These are phyloP conservation scores for Avena sativa DNA, from an alignment of 176 grass and related monocot species.

Conservation along the genomic window DNA sequence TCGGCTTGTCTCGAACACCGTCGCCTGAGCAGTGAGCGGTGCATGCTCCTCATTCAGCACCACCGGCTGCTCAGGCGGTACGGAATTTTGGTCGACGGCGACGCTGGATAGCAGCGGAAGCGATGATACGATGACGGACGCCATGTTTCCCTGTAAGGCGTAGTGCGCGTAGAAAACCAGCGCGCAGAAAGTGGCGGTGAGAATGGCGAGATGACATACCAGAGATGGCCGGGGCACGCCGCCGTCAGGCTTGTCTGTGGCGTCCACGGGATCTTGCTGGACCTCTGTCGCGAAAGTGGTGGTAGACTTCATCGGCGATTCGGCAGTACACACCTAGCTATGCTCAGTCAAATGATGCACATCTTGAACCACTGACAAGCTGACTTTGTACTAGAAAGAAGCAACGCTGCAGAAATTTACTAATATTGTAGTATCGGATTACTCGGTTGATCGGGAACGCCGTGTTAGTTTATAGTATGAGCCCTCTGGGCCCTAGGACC, in stretches of 20 bases:
- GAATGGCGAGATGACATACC: not conserved
- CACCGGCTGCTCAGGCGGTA: not conserved
- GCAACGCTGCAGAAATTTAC: not conserved
- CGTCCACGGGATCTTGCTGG: conserved; percentile 1
- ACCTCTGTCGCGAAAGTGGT: conserved; percentile 1
- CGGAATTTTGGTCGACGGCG: not conserved
- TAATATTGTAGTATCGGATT: not conserved
- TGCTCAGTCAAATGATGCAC: not conserved
- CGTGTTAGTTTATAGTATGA: not conserved
- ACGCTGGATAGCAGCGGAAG: conserved; percentile 3
- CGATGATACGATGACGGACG: conserved; percentile 9
- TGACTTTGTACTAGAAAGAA: not conserved
- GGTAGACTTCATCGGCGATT: conserved; percentile 3
- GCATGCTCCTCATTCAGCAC: not conserved
- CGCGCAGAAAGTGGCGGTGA: conserved; percentile 26
- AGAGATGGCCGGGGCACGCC: conserved; percentile 13
- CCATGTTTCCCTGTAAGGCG: not conserved
- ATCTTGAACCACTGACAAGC: conserved; percentile 1
- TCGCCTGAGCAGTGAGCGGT: conserved; percentile 37
- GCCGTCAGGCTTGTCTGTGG: not conserved
- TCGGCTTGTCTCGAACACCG: not conserved
- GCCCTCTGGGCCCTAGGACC: not conserved
- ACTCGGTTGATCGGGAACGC: not conserved
- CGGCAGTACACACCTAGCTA: not conserved
- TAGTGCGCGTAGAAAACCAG: conserved; percentile 29